phyloP scores from a whole-genome alignment of 192 early-diverging fungal species.

The Linderina pennispora region DNA sequence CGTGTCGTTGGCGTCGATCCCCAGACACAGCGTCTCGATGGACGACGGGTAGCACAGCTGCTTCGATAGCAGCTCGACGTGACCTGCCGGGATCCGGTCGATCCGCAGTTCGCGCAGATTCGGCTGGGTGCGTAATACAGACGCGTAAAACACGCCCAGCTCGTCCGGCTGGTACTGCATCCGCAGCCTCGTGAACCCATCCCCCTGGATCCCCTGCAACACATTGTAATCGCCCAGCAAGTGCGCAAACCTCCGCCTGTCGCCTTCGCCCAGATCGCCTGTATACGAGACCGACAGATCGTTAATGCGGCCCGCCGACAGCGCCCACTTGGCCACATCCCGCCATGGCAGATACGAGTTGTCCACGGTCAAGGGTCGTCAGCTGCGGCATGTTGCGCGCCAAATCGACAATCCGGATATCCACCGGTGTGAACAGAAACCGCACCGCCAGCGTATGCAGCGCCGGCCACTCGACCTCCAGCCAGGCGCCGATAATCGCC shows the following conservation, averaged over 20 bases:
- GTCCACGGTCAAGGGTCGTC: constrained; percentile 22
- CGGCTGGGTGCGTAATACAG: constrained; percentile 39
- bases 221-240: constrained; percentile 46
- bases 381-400: constrained; percentile 35
- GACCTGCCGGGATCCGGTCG: constrained; percentile 33
- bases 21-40: constrained; percentile 43
- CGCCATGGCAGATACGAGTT: constrained; percentile 48
- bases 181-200: constrained; percentile 31
- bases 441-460: constrained; percentile 34
- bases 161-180: constrained; percentile 49
- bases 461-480: constrained; percentile 41
- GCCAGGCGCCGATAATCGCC: constrained; percentile 44
- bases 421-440: constrained; percentile 42
- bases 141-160: constrained; percentile 46
- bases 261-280: constrained; percentile 25
- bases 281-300: constrained; percentile 44
- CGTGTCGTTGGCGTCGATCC: constrained; percentile 38
- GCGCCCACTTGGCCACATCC: constrained; percentile 44
- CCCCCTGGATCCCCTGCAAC: constrained; percentile 28
- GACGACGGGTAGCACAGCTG: constrained; percentile 43
- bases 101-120: constrained; percentile 41
- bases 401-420: constrained; percentile 40
- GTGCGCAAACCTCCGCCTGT: constrained; percentile 38
- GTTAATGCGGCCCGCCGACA: constrained; percentile 17
- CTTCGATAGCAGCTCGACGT: constrained; percentile 34